Evolutionary conservation across 352 stramenopile species (phyloP).

Genomic region (Peronospora destructor): DNA sequence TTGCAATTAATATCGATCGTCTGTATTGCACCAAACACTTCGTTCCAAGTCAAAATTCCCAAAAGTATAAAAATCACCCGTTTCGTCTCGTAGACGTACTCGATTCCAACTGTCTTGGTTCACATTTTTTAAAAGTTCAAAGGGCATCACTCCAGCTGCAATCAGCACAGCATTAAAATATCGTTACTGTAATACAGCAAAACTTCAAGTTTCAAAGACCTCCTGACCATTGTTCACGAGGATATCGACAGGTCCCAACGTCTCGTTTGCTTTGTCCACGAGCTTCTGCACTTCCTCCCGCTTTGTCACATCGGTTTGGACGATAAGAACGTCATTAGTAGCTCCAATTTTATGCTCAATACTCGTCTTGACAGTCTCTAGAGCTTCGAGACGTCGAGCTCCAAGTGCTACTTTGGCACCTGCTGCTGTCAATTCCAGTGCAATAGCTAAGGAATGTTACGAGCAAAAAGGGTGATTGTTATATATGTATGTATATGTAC

Average conservation of each 20-base stretch:
- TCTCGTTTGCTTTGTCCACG: constrained; percentile 46
- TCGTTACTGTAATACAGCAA: neutral
- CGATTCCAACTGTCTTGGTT: constrained; percentile 89
- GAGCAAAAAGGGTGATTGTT: neutral
- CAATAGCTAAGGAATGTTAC: constrained; percentile 41
- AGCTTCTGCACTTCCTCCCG: constrained; percentile 57
- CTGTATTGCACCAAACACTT: constrained; percentile 7
- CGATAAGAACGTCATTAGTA: constrained; percentile 32
- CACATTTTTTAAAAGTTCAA: constrained; percentile 85
- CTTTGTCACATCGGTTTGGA: constrained; percentile 63
- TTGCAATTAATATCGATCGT: constrained; percentile 93
- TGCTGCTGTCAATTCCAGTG: constrained; percentile 49
- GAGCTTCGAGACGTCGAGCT: constrained; percentile 55
- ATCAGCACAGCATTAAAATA: neutral
- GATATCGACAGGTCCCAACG: constrained; percentile 76
- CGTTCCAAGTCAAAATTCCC: constrained; percentile 1
- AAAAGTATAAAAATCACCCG: neutral
- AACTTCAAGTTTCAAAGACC: neutral
- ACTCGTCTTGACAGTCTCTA: constrained; percentile 36
- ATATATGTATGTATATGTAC: neutral
- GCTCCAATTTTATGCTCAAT: constrained; percentile 30
- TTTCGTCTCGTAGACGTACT: constrained; percentile 5
- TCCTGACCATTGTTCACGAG: constrained; percentile 81
- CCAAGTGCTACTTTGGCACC: constrained; percentile 82
- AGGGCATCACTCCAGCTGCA: constrained; percentile 89